Evolutionary conservation across 2,329 filamentous ascomycete genomes (phyloP).

Genomic region (Colletotrichum endophyticum): DNA sequence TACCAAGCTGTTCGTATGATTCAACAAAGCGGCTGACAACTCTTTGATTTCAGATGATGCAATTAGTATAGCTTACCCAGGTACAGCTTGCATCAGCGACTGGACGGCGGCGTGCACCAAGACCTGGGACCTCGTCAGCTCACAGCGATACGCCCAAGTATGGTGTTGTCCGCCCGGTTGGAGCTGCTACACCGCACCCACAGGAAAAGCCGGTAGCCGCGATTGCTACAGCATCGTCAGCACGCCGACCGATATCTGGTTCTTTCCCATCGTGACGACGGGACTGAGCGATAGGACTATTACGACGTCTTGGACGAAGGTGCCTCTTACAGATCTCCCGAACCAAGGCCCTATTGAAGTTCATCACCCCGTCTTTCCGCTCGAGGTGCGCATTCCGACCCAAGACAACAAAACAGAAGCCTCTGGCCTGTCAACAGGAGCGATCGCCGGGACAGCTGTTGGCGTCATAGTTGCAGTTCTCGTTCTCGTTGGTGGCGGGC

Average conservation of each 20-base stretch:
- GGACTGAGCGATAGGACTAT: background rate
- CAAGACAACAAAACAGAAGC: background rate
- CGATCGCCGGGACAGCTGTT: background rate
- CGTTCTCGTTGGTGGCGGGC: background rate
- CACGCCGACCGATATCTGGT: background rate
- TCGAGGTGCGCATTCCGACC: background rate
- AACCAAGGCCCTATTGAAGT: background rate
- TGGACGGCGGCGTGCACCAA: background rate
- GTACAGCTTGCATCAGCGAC: background rate
- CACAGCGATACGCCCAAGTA: background rate
- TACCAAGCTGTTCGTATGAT: background rate
- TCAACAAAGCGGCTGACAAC: background rate
- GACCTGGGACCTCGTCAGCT: background rate
- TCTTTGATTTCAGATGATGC: background rate
- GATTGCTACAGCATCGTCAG: background rate
- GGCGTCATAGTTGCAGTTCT: background rate
- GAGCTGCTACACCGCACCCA: background rate
- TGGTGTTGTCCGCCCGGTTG: slow-evolving; percentile 6
- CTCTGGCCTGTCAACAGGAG: background rate
- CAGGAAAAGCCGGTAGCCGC: background rate
- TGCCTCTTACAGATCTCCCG: background rate
- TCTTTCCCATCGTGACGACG: background rate
- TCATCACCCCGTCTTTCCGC: background rate
- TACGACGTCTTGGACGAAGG: background rate
- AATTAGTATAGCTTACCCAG: background rate